These are phyloP conservation scores for Komagataella pastoris DNA, from an alignment of 805 yeast species.

Conservation along the genomic window DNA sequence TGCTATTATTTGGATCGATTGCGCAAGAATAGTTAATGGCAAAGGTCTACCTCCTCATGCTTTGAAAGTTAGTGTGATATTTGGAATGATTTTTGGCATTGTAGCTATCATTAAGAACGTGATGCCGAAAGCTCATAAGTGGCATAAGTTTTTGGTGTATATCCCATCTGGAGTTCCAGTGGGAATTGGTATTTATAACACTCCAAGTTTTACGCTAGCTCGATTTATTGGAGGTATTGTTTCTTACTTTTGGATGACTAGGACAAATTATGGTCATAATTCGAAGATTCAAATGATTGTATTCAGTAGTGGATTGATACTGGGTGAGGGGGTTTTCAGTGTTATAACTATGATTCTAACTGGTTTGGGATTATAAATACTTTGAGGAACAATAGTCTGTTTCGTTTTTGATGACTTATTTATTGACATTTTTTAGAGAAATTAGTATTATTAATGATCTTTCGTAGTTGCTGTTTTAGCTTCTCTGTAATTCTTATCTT, in stretches of 20 bases:
- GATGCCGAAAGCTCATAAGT: slow-evolving; percentile 26
- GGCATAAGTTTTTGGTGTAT: slow-evolving; percentile 31
- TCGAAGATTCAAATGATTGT: slow-evolving; percentile 69
- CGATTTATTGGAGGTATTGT: slow-evolving; percentile 80
- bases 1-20: slow-evolving; percentile 93
- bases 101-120: slow-evolving; percentile 54
- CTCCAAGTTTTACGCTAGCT: slow-evolving; percentile 89
- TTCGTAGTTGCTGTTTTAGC: slow-evolving; percentile 12
- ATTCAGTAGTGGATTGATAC: slow-evolving; percentile 79
- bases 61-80: slow-evolving; percentile 37
- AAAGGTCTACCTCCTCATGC: slow-evolving; percentile 80
- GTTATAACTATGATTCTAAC: slow-evolving; percentile 71
- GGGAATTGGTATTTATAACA: slow-evolving; percentile 90
- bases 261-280: slow-evolving; percentile 17
- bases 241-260: slow-evolving; percentile 43
- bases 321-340: slow-evolving; percentile 90
- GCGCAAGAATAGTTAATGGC: slow-evolving; percentile 87
- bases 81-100: slow-evolving; percentile 57
- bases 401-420: background rate
- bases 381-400: slow-evolving; percentile 5
- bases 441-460: background rate
- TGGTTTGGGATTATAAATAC: slow-evolving; percentile 51
- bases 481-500: slow-evolving; percentile 35
- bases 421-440: too few species aligned
- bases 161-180: slow-evolving; percentile 95